A percentile compares a stretch with the other conserved stretches of the same genome.
Conservation (phyloP, 2,329 filamentous ascomycete genomes). For the Fusarium fracticaudum region DNA sequence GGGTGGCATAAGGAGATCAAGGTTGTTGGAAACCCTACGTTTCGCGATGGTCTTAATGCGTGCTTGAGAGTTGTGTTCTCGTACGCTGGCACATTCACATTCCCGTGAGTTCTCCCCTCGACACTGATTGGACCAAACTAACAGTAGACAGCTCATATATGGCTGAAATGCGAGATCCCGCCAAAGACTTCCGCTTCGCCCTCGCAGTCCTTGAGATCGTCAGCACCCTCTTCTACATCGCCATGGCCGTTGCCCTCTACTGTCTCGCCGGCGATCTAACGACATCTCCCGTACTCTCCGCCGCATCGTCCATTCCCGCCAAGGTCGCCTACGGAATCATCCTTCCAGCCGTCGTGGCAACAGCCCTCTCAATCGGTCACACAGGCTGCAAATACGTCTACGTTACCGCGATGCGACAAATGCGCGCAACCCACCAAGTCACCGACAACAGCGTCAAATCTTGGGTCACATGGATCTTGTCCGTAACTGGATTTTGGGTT, state of each 20-base stretch:
- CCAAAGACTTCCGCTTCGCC: slow-evolving; percentile 35
- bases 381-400: slow-evolving; percentile 43
- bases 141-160: slow-evolving; percentile 19
- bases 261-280: slow-evolving; percentile 38
- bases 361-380: slow-evolving; percentile 39
- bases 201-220: slow-evolving; percentile 37
- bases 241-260: slow-evolving; percentile 39
- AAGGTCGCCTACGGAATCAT: slow-evolving; percentile 44
- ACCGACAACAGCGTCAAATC: slow-evolving; percentile 37
- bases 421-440: slow-evolving; percentile 31
- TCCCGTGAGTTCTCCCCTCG: slow-evolving; percentile 14
- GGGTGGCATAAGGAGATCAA: slow-evolving; percentile 34
- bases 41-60: slow-evolving; percentile 38
- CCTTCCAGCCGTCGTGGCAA: slow-evolving; percentile 38
- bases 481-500: slow-evolving; percentile 36
- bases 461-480: slow-evolving; percentile 42
- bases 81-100: slow-evolving; percentile 42
- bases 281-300: slow-evolving; percentile 36
- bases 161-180: slow-evolving; percentile 39
- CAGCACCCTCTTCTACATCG: slow-evolving; percentile 39
- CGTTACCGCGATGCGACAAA: slow-evolving; percentile 26
- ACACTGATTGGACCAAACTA: accelerated
- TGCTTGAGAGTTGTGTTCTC: slow-evolving; percentile 39
- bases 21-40: slow-evolving; percentile 31
- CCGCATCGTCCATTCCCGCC: slow-evolving; percentile 31